Percentiles rank a stretch among this genome's conserved stretches.
Evolutionary conservation across 2,329 filamentous ascomycete genomes (phyloP).

Genomic region (Sclerotiophoma versabilis): DNA sequence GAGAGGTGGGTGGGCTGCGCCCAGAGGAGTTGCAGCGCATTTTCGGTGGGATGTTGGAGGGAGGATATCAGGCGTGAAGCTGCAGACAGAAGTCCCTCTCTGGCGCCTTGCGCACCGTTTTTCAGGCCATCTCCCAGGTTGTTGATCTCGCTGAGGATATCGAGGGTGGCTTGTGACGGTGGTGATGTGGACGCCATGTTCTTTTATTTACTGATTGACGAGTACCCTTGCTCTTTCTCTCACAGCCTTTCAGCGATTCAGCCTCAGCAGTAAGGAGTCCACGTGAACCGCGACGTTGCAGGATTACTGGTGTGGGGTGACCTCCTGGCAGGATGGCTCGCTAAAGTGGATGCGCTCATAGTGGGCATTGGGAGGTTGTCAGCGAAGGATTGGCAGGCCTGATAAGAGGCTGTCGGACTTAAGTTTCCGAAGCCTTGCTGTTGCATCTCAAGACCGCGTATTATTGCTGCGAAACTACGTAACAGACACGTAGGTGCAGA

Average conservation of each 20-base stretch:
- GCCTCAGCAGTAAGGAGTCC: not conserved
- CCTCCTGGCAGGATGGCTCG: not conserved
- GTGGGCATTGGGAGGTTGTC: not conserved
- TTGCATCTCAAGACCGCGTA: not conserved
- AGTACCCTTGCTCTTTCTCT: not conserved
- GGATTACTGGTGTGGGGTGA: not conserved
- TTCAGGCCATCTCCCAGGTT: conserved; percentile 27
- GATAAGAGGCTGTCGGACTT: not conserved
- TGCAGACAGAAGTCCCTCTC: conserved; percentile 29
- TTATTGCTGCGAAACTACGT: not conserved
- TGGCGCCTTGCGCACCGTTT: conserved; percentile 22
- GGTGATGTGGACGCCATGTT: not conserved
- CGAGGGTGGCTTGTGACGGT: conserved; percentile 21
- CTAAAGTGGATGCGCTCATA: not conserved
- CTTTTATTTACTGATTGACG: not conserved
- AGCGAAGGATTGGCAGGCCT: conserved; percentile 7
- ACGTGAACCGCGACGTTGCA: not conserved
- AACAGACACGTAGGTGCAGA: not conserved
- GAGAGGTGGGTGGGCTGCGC: conserved; percentile 31
- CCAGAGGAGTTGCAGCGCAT: conserved; percentile 31
- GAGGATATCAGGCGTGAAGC: conserved; percentile 33
- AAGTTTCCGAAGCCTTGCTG: no score
- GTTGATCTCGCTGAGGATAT: conserved; percentile 30
- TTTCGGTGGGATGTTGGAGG: conserved; percentile 34
- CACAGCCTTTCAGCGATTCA: not conserved